Percentiles rank a stretch among this genome's conserved stretches.
Evolutionary conservation across 345 rosid genomes (phyloP).

Genomic region (Linum trigynum): DNA sequence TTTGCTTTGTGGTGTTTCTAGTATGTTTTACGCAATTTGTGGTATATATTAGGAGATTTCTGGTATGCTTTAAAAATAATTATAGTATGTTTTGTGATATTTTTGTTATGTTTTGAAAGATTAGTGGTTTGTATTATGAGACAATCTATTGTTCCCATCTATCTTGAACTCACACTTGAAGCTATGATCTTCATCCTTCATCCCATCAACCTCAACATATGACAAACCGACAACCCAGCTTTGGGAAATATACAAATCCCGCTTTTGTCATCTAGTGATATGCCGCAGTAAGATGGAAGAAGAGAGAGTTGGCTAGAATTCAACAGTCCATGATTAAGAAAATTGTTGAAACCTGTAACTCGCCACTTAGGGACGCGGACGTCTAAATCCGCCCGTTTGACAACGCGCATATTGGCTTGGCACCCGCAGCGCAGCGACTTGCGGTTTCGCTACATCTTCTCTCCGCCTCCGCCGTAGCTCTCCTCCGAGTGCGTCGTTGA

Average conservation of each 20-base stretch:
- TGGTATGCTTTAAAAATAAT: too few relatives aligned
- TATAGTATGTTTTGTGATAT: too few relatives aligned
- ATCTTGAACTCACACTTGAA: slow-evolving; percentile 20
- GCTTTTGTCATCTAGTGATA: slow-evolving; percentile 46
- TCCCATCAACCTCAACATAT: slow-evolving; percentile 49
- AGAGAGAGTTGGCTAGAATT: slow-evolving; percentile 33
- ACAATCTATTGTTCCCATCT: too few relatives aligned
- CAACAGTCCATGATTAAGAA: slow-evolving; percentile 46
- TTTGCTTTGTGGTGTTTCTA: too few relatives aligned
- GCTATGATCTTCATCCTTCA: slow-evolving; percentile 39
- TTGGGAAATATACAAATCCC: slow-evolving; percentile 52
- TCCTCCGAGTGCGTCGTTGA: too few relatives aligned
- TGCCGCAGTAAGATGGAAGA: slow-evolving; percentile 40
- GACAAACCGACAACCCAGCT: slow-evolving; percentile 67
- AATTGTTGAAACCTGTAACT: slow-evolving; percentile 45
- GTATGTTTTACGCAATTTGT: too few relatives aligned
- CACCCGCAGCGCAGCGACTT: slow-evolving; percentile 55
- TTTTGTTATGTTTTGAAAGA: too few relatives aligned
- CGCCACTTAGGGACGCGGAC: slow-evolving; percentile 40
- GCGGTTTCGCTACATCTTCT: slow-evolving; percentile 46
- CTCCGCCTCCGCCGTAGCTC: slow-evolving; percentile 32
- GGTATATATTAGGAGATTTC: too few relatives aligned
- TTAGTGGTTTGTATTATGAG: too few relatives aligned
- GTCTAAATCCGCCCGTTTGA: slow-evolving; percentile 46
- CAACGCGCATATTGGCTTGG: slow-evolving; percentile 49